Evolutionary conservation across 2,329 filamentous ascomycete genomes (phyloP), one percentile per base, ranked within the genome.

Genomic region (Helotiales sp.): DNA sequence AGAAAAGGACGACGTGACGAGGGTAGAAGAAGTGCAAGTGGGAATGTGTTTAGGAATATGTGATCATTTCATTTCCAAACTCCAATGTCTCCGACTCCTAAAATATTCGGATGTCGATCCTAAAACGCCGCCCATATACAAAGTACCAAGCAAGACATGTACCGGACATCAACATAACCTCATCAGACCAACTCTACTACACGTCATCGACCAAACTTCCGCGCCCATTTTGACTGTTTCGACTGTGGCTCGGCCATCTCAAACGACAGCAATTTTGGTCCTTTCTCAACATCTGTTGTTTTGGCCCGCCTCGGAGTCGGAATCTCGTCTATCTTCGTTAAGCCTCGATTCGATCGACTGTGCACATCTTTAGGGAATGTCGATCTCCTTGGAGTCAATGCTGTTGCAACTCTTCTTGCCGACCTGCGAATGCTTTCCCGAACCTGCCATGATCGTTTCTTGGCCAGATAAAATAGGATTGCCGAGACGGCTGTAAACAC

Each of bases 361-460:
- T 71, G 71, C 6, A 86, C 82, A 20, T 85, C 86, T 55, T 79
- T 83, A 2, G 88, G 87, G 68, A 90, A 90, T 72, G 89, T 86
- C 64, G 83, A 79, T 65, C 87, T 82, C 57, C 87, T 81, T 6
- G 88, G 88, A n/a, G 88, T 90, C 64, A 90, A 81, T 5, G 84
- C 88, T 3, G 83, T 85, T 50, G 85, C 86, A 30, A 90, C 86
- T 74, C 83, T 87, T 69, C 83, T 84, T 34, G 88, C 87, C 1
- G 91, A 93, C 70, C 86, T 87, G 64, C 89, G 86, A 65, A 96
- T 83, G 32, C 85, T 91, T 76, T 92, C 87, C 66, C 89, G 87
- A 72, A 96, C 83, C 71, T 89, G 91, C 93, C 93, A 96, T 78
- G 94, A 91, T 55, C 89, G 87, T 81, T 93, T 93, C 83, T 96